Conservation (phyloP, 768 basidiomycete genomes). For the Mycena vulgaris region DNA sequence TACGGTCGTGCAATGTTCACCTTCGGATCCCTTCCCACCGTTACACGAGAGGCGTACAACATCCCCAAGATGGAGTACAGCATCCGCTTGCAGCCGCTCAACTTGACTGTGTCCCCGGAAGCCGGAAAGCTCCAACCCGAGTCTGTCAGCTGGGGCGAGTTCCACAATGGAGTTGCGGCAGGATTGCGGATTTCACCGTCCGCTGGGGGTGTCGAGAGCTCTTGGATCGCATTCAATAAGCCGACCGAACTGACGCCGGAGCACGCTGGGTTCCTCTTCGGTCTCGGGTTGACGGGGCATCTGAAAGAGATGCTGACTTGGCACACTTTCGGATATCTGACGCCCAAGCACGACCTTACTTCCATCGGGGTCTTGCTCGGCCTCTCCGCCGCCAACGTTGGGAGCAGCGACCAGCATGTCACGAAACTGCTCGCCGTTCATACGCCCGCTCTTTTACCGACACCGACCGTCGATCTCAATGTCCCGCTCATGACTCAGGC, state of each 20-base stretch:
- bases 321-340: constrained; percentile 96
- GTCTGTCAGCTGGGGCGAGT: constrained; percentile 92
- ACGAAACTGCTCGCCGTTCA: constrained; percentile 94
- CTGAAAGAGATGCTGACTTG: constrained; percentile 91
- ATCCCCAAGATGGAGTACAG: constrained; percentile 87
- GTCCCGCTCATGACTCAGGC: constrained; percentile 92
- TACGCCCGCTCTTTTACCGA: constrained; percentile 92
- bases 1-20: constrained; percentile 95
- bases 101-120: constrained; percentile 75
- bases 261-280: constrained; percentile 97
- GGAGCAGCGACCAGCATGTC: constrained; percentile 87
- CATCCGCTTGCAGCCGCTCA: constrained; percentile 82
- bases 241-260: constrained; percentile 91
- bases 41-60: constrained; percentile 83
- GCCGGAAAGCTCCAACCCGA: constrained; percentile 82
- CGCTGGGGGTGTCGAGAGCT: constrained; percentile 86
- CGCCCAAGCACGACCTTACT: constrained; percentile 96
- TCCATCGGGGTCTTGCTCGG: constrained; percentile 95
- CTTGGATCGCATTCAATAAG: constrained; percentile 97
- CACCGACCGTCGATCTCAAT: constrained; percentile 89
- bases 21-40: constrained; percentile 83
- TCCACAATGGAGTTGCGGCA: constrained; percentile 97
- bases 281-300: constrained; percentile 93
- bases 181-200: constrained; percentile 87
- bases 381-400: constrained; percentile 92